phyloP scores from a whole-genome alignment of 1,284 basidiomycete genomes.

The Puccinia polysora region DNA sequence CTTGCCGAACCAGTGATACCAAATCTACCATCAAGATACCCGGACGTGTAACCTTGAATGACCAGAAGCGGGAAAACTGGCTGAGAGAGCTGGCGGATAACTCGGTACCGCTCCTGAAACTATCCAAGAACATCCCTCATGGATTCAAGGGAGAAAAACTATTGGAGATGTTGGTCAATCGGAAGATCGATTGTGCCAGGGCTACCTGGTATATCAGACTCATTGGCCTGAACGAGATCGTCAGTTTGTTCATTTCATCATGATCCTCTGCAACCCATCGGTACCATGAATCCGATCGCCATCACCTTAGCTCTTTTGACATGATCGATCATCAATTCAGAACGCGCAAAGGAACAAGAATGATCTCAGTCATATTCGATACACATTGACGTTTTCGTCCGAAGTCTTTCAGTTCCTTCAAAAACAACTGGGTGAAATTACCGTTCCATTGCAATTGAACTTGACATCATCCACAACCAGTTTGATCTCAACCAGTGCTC shows the following conservation, averaged over 20 bases:
- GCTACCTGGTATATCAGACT: slow-evolving; percentile 94
- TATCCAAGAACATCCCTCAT: slow-evolving; percentile 84
- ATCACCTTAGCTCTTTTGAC: not conserved
- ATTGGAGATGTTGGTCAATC: slow-evolving; percentile 75
- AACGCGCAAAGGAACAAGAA: slow-evolving; percentile 42
- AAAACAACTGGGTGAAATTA: slow-evolving; percentile 79
- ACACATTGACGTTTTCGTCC: slow-evolving; percentile 32
- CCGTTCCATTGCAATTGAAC: slow-evolving; percentile 70
- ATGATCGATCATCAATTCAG: slow-evolving; percentile 7
- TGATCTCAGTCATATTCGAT: slow-evolving; percentile 41
- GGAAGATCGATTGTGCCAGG: slow-evolving; percentile 74
- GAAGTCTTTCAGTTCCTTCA: slow-evolving; percentile 62
- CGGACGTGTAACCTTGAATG: slow-evolving; percentile 75
- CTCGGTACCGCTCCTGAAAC: slow-evolving; percentile 75
- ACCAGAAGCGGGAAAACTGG: slow-evolving; percentile 79
- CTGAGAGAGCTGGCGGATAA: slow-evolving; percentile 86
- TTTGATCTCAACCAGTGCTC: slow-evolving; percentile 16
- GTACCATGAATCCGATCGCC: not conserved
- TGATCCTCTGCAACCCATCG: not conserved
- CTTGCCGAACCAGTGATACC: slow-evolving; percentile 23
- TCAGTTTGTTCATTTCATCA: slow-evolving; percentile 53
- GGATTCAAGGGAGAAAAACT: slow-evolving; percentile 86
- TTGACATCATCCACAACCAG: slow-evolving; percentile 54
- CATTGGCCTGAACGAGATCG: slow-evolving; percentile 90
- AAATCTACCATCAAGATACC: slow-evolving; percentile 46